Evolutionary conservation across 106 monocot genomes (phyloP).

Genomic region (Amphibolis antarctica): DNA sequence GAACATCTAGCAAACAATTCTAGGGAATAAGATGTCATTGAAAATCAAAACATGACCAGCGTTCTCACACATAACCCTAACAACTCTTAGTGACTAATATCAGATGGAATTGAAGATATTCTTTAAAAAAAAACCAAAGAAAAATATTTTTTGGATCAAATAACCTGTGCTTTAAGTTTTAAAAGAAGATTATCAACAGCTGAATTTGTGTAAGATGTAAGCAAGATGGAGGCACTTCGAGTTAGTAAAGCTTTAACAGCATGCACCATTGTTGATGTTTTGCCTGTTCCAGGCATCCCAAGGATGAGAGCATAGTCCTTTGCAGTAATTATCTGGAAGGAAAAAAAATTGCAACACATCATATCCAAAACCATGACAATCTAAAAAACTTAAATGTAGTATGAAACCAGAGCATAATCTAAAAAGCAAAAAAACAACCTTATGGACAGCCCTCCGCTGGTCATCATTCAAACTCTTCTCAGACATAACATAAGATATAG

Average conservation of each 20-base stretch:
- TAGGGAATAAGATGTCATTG: not conserved
- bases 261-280: slow-evolving; percentile 98
- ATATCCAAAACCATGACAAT: not conserved
- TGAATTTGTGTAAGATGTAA: slow-evolving; percentile 95
- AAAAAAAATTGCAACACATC: not conserved
- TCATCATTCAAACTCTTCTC: slow-evolving; percentile 73
- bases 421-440: slow-evolving; percentile 22
- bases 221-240: slow-evolving; percentile 81
- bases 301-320: slow-evolving; percentile 96
- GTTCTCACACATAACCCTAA: too few relatives aligned
- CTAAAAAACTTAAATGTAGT: not conserved
- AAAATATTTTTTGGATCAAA: not conserved
- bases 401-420: not conserved
- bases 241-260: slow-evolving; percentile 90
- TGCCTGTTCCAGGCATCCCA: slow-evolving; percentile 99
- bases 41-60: not conserved
- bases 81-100: too few relatives aligned
- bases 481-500: slow-evolving; percentile 62
- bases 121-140: too few relatives aligned
- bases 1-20: too few relatives aligned
- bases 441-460: slow-evolving; percentile 74
- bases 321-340: slow-evolving; percentile 67
- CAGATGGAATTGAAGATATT: too few relatives aligned
- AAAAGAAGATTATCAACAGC: slow-evolving; percentile 96
- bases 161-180: slow-evolving; percentile 84